Conservation (phyloP, 371 early-diverging fungal genomes). For the Syncephalastrum contaminatum region DNA sequence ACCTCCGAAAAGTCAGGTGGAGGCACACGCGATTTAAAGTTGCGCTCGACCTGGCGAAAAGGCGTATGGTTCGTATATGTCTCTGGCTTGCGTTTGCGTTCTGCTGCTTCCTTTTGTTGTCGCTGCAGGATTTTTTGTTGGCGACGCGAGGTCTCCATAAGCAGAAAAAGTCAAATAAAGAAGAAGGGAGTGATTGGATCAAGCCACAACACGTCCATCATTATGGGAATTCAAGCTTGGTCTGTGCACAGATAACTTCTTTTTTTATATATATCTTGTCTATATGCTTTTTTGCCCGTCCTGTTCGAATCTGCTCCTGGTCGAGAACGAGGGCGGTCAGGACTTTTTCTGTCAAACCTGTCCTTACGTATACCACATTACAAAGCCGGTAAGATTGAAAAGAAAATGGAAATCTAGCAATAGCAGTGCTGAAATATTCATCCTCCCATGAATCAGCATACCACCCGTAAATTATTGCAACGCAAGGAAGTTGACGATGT, state of each 20-base stretch:
- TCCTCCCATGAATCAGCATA: conserved; percentile 36
- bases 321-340: conserved; percentile 69
- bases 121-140: conserved; percentile 42
- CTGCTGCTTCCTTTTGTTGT: conserved; percentile 26
- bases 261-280: not conserved
- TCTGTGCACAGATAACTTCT: too few species aligned
- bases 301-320: conserved; percentile 82
- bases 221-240: too few species aligned
- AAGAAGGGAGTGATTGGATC: too few species aligned
- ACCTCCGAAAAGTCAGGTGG: conserved; percentile 58
- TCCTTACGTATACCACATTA: conserved; percentile 80
- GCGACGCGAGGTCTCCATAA: conserved; percentile 24
- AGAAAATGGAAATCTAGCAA: too few species aligned
- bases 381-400: conserved; percentile 39
- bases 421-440: too few species aligned
- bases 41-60: conserved; percentile 76
- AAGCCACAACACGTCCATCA: too few species aligned
- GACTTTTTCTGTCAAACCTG: conserved; percentile 88
- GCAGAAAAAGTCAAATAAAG: too few species aligned
- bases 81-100: conserved; percentile 21
- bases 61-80: conserved; percentile 65
- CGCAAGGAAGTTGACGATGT: conserved; percentile 94
- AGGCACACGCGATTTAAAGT: conserved; percentile 60
- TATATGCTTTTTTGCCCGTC: conserved; percentile 86
- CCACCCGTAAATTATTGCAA: conserved; percentile 60